Evolutionary conservation across 75 land plant species (phyloP).

Genomic region (Isoetes taiwanensis): DNA sequence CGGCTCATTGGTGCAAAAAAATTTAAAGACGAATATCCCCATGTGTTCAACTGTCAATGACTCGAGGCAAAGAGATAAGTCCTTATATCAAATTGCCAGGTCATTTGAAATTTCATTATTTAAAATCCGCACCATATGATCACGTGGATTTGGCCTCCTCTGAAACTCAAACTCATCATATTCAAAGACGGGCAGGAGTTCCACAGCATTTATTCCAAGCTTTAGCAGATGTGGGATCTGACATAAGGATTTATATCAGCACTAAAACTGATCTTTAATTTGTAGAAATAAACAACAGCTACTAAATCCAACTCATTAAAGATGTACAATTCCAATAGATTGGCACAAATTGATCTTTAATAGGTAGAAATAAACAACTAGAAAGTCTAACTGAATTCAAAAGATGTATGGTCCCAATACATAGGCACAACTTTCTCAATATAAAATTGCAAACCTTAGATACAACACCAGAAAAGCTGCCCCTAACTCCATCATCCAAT

Average conservation of each 20-base stretch:
- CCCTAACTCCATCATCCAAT: constrained; percentile 41
- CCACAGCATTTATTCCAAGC: constrained; percentile 94
- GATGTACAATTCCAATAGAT: no score
- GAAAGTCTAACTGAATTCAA: no score
- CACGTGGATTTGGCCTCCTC: constrained; percentile 74
- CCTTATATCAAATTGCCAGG: background rate
- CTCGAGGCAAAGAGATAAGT: background rate
- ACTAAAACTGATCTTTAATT: no score
- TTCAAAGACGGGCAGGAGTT: constrained; percentile 88
- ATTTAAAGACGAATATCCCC: constrained; percentile 99
- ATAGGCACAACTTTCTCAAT: no score
- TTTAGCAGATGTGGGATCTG: constrained; percentile 93
- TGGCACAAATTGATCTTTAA: no score
- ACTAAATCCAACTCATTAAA: no score
- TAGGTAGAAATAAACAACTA: no score
- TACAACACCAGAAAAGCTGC: constrained; percentile 83
- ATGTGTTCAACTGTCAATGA: constrained; percentile 56
- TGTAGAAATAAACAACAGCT: no score
- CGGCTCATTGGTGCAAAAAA: constrained; percentile 99
- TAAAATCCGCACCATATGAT: constrained; percentile 97
- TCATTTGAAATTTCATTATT: no score
- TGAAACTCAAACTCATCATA: constrained; percentile 96
- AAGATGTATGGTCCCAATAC: no score
- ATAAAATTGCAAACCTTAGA: no score
- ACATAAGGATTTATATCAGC: no score